Evolutionary conservation across 345 rosid genomes (phyloP).

Genomic region (Theobroma cacao): DNA sequence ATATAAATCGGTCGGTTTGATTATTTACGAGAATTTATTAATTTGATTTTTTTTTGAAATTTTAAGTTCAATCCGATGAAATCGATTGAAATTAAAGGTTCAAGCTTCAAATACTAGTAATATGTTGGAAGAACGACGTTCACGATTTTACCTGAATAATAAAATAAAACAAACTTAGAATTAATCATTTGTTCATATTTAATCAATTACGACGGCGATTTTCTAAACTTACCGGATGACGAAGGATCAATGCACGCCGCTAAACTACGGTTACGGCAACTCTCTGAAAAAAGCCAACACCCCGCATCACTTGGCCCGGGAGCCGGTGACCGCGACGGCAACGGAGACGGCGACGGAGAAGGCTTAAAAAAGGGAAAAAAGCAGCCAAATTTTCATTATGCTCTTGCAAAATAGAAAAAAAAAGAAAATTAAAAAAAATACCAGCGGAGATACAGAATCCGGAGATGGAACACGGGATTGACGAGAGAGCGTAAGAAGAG

Average conservation of each 20-base stretch:
- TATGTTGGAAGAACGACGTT: no score
- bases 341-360: neutral
- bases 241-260: conserved; percentile 18
- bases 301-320: conserved; percentile 2
- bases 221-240: conserved; percentile 1
- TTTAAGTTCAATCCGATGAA: no score
- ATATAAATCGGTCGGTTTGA: no score
- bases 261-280: conserved; percentile 12
- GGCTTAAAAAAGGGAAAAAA: neutral
- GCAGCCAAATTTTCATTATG: no score
- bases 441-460: neutral
- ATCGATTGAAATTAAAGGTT: no score
- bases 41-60: no score
- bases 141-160: no score
- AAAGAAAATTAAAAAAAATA: neutral
- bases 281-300: neutral
- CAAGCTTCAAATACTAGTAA: no score
- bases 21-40: no score
- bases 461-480: neutral
- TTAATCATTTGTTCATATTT: no score
- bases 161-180: no score
- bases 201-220: no score
- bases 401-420: neutral
- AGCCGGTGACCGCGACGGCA: conserved; percentile 4
- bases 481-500: neutral